Evolutionary conservation across 208 protist genomes (phyloP), one percentile per base, ranked within the genome.

Genomic region (Crithidia mellificae): DNA sequence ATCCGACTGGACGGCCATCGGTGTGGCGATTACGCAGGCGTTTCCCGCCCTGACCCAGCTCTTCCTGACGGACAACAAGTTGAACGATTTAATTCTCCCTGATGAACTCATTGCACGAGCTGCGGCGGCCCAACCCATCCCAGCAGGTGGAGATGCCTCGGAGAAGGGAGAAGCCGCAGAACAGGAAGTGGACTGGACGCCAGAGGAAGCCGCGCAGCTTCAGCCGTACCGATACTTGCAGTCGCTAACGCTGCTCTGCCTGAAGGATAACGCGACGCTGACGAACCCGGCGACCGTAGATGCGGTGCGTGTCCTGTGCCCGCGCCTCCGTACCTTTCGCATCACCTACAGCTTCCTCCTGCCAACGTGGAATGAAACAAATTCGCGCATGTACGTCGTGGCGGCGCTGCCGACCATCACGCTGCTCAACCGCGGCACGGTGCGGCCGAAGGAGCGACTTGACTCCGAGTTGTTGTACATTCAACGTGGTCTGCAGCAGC

Each of bases 391-490:
- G 91, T 91, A 85, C 65, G 85, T 92, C 2, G 85, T 96, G 22
- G 91, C 91, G 20, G 85, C 88, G 19, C 61, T 96, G 52, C 91
- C 91, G 7, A 82, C 76, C 19, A 80, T 96, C 32, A 80, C 79
- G 5, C 72, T 84, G 25, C 80, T 96, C 0, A 96, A 96, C 57
- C 77, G 88, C 17, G 87, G 86, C 29, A 72, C 84, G 20, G 87
- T 96, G 47, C 84, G 91, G 20, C 59, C 72, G 47, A 96, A 94
- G 67, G 91, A 96, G 51, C 82, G 88, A 11, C 62, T 89, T 0
- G 91, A 94, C 64, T 91, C 88, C 53, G 88, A 96, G 66, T 55
- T 96, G 25, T 89, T 94, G 67, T 96, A 96, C 70, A 63, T 96
- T 1, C 91, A 96, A 56, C 85, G 91, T 49, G 91, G 91, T 2